Evolutionary conservation across 805 yeast genomes (phyloP).

Genomic region (Suhomyces emberorum): DNA sequence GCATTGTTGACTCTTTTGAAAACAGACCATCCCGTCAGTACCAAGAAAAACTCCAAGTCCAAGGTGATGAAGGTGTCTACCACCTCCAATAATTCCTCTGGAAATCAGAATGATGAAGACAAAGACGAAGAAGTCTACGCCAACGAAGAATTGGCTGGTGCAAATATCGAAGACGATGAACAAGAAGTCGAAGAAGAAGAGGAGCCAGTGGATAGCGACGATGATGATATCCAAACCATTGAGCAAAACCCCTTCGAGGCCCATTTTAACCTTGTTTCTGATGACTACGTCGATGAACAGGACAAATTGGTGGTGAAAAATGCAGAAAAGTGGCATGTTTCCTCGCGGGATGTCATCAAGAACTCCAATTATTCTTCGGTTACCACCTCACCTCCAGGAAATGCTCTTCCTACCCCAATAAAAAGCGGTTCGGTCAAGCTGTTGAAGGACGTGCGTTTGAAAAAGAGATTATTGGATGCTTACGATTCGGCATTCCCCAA

Average conservation of each 20-base stretch:
- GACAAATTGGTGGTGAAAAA: slow-evolving; percentile 16
- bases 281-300: slow-evolving; percentile 29
- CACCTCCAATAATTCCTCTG: not conserved
- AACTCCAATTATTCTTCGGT: slow-evolving; percentile 27
- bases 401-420: slow-evolving; percentile 11
- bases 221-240: slow-evolving; percentile 32
- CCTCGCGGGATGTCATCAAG: slow-evolving; percentile 14
- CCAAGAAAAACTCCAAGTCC: slow-evolving; percentile 15
- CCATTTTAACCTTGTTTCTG: slow-evolving; percentile 62
- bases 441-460: slow-evolving; percentile 14
- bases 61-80: slow-evolving; percentile 5
- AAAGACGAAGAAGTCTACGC: slow-evolving; percentile 11
- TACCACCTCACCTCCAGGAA: slow-evolving; percentile 34
- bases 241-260: slow-evolving; percentile 67
- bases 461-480: slow-evolving; percentile 26
- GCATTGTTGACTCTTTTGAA: slow-evolving; percentile 63
- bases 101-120: slow-evolving; percentile 7
- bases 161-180: slow-evolving; percentile 18
- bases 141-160: slow-evolving; percentile 24
- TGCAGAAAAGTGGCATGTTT: slow-evolving; percentile 26
- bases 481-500: slow-evolving; percentile 14
- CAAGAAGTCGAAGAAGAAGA: slow-evolving; percentile 19
- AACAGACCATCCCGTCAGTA: slow-evolving; percentile 33
- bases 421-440: not conserved
- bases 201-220: slow-evolving; percentile 20